phyloP scores from a whole-genome alignment of 2,329 filamentous ascomycete species.

The Colletotrichum orbiculare region DNA sequence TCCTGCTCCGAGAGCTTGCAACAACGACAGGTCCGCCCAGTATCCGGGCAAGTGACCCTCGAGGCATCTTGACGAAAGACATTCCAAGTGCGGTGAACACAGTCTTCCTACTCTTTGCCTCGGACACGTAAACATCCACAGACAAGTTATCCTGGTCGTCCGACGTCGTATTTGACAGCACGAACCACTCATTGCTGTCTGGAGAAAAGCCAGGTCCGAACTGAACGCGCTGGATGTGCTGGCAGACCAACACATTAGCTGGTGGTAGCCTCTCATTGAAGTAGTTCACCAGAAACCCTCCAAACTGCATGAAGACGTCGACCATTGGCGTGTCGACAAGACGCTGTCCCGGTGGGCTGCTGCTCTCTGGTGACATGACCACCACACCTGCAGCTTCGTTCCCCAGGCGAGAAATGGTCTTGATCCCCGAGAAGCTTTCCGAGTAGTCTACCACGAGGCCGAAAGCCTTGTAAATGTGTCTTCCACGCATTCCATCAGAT shows the following conservation, averaged over 20 bases:
- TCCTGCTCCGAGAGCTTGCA: too few relatives aligned
- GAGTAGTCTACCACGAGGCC: constrained; percentile 5
- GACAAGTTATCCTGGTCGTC: too few relatives aligned
- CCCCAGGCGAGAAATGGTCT: neutral
- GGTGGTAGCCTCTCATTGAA: neutral
- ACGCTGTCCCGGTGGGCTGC: constrained; percentile 3
- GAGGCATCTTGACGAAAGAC: too few relatives aligned
- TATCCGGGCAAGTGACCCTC: too few relatives aligned
- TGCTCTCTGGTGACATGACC: neutral
- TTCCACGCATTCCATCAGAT: constrained; percentile 18
- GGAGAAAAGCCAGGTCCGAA: constrained; percentile 7
- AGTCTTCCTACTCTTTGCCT: too few relatives aligned
- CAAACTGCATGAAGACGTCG: constrained; percentile 35
- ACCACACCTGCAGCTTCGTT: constrained; percentile 2
- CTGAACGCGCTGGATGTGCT: constrained; percentile 1
- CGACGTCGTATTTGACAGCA: constrained; percentile 35
- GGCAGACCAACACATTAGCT: constrained; percentile 7
- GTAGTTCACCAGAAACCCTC: constrained; percentile 38
- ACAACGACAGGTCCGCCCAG: too few relatives aligned
- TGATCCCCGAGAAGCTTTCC: constrained; percentile 4
- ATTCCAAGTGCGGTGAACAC: too few relatives aligned
- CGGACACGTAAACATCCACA: too few relatives aligned
- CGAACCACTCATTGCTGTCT: constrained; percentile 2
- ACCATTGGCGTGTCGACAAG: constrained; percentile 9
- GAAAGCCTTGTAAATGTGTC: constrained; percentile 17